Conservation (phyloP, 805 yeast genomes). For the Dipodascopsis uninucleata region DNA sequence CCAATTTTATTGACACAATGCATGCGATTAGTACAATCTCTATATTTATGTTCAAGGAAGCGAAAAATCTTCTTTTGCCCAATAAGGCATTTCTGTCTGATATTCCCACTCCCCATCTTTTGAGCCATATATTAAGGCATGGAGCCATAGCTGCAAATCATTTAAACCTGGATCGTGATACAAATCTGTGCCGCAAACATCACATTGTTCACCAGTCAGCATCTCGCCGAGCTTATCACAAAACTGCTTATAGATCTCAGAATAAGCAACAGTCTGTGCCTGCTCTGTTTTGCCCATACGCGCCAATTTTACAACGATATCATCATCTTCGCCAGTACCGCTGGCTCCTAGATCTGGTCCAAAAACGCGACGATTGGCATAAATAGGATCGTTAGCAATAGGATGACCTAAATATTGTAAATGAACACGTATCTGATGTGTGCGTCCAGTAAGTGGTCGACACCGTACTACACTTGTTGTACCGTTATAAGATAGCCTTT, state of each 20-base stretch:
- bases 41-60: not conserved
- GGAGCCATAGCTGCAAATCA: constrained; percentile 85
- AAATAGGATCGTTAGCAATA: constrained; percentile 88
- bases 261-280: constrained; percentile 26
- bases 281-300: constrained; percentile 29
- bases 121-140: constrained; percentile 61
- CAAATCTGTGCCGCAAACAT: constrained; percentile 61
- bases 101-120: constrained; percentile 58
- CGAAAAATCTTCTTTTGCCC: constrained; percentile 51
- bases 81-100: constrained; percentile 70
- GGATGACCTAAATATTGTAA: constrained; percentile 85
- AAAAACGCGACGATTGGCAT: constrained; percentile 77
- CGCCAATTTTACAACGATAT: constrained; percentile 45
- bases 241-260: constrained; percentile 16
- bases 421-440: constrained; percentile 94
- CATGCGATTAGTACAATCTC: not conserved
- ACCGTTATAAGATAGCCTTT: constrained; percentile 59
- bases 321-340: constrained; percentile 49
- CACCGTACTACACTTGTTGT: constrained; percentile 71
- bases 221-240: constrained; percentile 53
- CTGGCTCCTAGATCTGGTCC: constrained; percentile 68
- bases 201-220: constrained; percentile 56
- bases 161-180: constrained; percentile 87
- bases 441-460: constrained; percentile 84
- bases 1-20: not conserved